Evolutionary conservation across 108 stramenopile species (phyloP), one percentile per base, ranked within the genome.

Genomic region (Fragilaria crotonensis): DNA sequence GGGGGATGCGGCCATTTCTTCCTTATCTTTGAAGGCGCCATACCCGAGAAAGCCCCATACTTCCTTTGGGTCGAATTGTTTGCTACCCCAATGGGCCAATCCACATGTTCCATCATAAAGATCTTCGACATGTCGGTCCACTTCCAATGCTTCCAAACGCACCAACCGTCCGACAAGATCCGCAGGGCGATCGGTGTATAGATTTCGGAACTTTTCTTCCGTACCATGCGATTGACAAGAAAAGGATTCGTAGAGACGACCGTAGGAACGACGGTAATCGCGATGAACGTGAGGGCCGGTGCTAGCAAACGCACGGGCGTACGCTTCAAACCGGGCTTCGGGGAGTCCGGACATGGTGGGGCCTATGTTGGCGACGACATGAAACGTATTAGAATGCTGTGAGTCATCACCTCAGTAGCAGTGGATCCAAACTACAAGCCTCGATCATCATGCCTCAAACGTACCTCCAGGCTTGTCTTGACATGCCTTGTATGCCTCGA

Each of bases 391-490:
- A n/a, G n/a, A n/a, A n/a, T n/a, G n/a, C n/a, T n/a, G n/a, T n/a
- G n/a, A n/a, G n/a, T n/a, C n/a, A n/a, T n/a, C n/a, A n/a, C n/a
- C n/a, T n/a, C n/a, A n/a, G n/a, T n/a, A n/a, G n/a, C n/a, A 41
- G 36, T 41, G 36, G 14, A 41, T 41, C 11, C 7, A 5, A 7
- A 19, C 48, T 20, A 19, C 9, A 14, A 14, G 48, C 11, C 33
- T 56, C n/a, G 19, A 21, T n/a, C n/a, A n/a, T n/a, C n/a, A n/a
- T n/a, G n/a, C n/a, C n/a, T n/a, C n/a, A n/a, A n/a, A n/a, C 80
- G 51, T 61, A 80, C 89, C 90, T 63, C 87, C 87, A 14, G 90
- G 85, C 64, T 76, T 70, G 62, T 89, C 87, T 62, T 85, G 87
- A 73, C 90, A 92, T 57, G 68, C 63, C 29, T 83, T 77, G 46